Evolutionary conservation across 805 yeast genomes (phyloP), one percentile per base, ranked within the genome.

Genomic region (Starmerella riodocensis): DNA sequence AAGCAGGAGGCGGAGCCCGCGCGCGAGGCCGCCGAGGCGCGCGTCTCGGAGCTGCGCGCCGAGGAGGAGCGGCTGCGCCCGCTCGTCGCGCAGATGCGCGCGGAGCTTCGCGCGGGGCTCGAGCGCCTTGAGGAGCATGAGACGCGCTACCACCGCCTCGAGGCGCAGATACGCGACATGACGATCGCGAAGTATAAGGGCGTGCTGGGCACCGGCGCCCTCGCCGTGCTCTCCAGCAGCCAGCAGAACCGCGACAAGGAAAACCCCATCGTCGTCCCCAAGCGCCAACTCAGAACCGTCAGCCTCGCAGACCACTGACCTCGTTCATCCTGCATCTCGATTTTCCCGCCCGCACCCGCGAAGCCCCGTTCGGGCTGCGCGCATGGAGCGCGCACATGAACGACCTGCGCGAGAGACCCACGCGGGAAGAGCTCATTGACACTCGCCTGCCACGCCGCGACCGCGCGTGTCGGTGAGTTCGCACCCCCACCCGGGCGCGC

Each of bases 281-380:
- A 51, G 37, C 50, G 54, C 12, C 53, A 51, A 34, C 39, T 50
- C 32, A 39, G 54, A 13, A 51, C 53, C 13, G 50, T 50, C 18
- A 51, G 54, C 37, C 23, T 44, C 23, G 48, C 48, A 4, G 33
- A 44, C 34, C 19, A 31, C 13, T 30, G 25, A 23, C n/a, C n/a
- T n/a, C n/a, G n/a, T n/a, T n/a, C n/a, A n/a, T n/a, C n/a, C n/a
- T n/a, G n/a, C n/a, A n/a, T n/a, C n/a, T n/a, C n/a, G n/a, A n/a
- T n/a, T n/a, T n/a, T n/a, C n/a, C n/a, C n/a, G n/a, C n/a, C n/a
- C n/a, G n/a, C n/a, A n/a, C n/a, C n/a, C n/a, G n/a, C n/a, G n/a
- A n/a, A n/a, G n/a, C n/a, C n/a, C n/a, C n/a, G n/a, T n/a, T n/a
- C n/a, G n/a, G n/a, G n/a, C n/a, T n/a, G n/a, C n/a, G n/a, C n/a